Base-by-base conservation (phyloP, 2,329 filamentous ascomycete genomes). In the Aschersonia sp. region DNA sequence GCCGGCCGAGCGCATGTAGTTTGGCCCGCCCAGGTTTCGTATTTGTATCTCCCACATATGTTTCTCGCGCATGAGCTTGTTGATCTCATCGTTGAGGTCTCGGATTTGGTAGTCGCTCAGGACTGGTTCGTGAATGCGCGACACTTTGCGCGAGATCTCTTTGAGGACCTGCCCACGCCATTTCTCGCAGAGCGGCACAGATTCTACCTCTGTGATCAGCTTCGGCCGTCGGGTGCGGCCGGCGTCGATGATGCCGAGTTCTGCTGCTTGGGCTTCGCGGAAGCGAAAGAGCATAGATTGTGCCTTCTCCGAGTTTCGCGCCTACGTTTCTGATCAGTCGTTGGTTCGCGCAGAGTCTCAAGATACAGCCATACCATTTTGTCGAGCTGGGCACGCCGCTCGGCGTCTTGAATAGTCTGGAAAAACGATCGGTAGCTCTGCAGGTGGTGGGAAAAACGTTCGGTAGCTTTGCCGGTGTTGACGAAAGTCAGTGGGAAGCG, bases 261-360 rank as follows among this genome's bases (percentile, higher is more conserved):
- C 89, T 54, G 88, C 87, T 55, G 90, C 90, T 77, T 97, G 92
- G 58, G 90, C 86, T 61, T 94, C 92, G 65, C 92, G 87, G 74
- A 98, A 98, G 74, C 92, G 90, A 73, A 95, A 98, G 66, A 98
- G 90, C 90, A 98, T 98, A 44, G 89, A 95, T 73, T 98, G 92
- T 60, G 92, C 90, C 68, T 97, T 98, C 76, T 97, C 90, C 43
- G 87, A 90, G 67, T 97, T 95, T 62, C 90, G 90, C 61, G 90
- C 89, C 90, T 88, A 40, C 10, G 5, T 6, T 40, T 40, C 4
- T 12, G 30, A 39, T 49, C 14, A 49, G 48, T 31, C 7, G 22
- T 22, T 22, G 22, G 22, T 22, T 22, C 22, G 22, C 22, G 22
- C 22, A 22, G 22, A 22, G 22, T 22, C 22, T 22, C 22, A 22